Conservation (phyloP, 305 asterid species). For the Fraxinus latifolia region DNA sequence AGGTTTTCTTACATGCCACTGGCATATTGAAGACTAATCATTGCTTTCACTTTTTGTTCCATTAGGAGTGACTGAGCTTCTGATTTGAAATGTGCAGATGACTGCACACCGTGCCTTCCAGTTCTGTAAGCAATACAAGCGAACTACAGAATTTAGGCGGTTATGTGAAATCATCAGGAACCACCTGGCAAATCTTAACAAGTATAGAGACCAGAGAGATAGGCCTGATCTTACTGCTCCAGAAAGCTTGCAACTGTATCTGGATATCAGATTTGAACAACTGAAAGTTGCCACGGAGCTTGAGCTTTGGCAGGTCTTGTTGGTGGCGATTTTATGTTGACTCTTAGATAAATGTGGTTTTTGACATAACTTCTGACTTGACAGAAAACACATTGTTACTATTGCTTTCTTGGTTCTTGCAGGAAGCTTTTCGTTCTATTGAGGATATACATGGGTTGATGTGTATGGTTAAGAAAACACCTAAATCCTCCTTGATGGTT, state of each 20-base stretch:
- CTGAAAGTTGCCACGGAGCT: constrained; percentile 94
- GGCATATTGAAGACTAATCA: neutral
- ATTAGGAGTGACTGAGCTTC: neutral
- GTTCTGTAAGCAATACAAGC: constrained; percentile 95
- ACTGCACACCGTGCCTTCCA: constrained; percentile 97
- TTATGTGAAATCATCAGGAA: constrained; percentile 89
- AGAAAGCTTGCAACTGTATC: constrained; percentile 89
- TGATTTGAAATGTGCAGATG: constrained; percentile 50
- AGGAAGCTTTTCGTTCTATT: constrained; percentile 94
- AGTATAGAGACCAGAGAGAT: constrained; percentile 91
- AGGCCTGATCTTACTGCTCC: constrained; percentile 92
- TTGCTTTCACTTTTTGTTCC: neutral
- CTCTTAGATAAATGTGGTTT: neutral
- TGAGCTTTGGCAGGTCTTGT: constrained; percentile 88
- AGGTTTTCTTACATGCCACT: neutral
- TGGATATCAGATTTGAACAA: constrained; percentile 93
- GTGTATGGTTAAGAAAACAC: constrained; percentile 87
- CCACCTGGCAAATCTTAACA: constrained; percentile 94
- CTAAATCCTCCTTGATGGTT: constrained; percentile 82
- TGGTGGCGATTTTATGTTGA: neutral
- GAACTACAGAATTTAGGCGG: constrained; percentile 88
- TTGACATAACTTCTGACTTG: constrained; percentile 4
- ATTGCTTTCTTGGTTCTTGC: constrained; percentile 12
- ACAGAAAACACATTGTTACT: neutral
- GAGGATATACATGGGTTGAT: constrained; percentile 90